Conservation (phyloP, 2,329 filamentous ascomycete genomes). For the Coniochaeta sp. region DNA sequence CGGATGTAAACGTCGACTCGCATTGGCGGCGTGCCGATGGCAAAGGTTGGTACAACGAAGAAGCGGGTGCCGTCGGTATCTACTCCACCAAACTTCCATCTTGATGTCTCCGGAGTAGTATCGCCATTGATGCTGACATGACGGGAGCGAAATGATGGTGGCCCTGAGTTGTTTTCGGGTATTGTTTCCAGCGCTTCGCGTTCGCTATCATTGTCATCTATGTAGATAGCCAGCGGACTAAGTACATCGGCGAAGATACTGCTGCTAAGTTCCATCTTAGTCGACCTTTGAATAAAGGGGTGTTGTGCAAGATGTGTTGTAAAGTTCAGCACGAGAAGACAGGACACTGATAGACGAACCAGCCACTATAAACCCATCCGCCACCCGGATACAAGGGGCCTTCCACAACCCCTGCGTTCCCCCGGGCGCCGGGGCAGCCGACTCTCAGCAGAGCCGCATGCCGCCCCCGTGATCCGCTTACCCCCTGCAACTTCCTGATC, state of each 20-base stretch:
- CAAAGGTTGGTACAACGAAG: slow-evolving; percentile 11
- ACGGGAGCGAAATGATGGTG: neutral
- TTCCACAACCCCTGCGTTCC: neutral
- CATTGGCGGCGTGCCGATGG: slow-evolving; percentile 8
- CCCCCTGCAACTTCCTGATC: neutral
- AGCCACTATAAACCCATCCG: neutral
- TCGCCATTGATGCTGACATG: slow-evolving; percentile 8
- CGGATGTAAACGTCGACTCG: slow-evolving; percentile 13
- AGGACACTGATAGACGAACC: neutral
- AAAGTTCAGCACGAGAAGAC: neutral
- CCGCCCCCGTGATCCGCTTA: neutral
- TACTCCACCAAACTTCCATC: slow-evolving; percentile 11
- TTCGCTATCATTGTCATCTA: neutral
- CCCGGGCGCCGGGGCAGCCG: neutral
- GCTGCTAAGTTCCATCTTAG: slow-evolving; percentile 14
- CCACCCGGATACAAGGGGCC: neutral
- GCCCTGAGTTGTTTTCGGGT: neutral
- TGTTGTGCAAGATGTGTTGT: neutral
- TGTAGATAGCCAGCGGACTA: slow-evolving; percentile 9
- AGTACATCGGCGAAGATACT: slow-evolving; percentile 11
- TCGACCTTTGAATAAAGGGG: neutral
- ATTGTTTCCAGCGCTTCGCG: neutral
- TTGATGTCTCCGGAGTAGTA: neutral
- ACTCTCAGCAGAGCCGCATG: neutral
- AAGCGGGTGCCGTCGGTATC: slow-evolving; percentile 9